Evolutionary conservation across 805 yeast genomes (phyloP).

Genomic region (Candida sakaeoensis): DNA sequence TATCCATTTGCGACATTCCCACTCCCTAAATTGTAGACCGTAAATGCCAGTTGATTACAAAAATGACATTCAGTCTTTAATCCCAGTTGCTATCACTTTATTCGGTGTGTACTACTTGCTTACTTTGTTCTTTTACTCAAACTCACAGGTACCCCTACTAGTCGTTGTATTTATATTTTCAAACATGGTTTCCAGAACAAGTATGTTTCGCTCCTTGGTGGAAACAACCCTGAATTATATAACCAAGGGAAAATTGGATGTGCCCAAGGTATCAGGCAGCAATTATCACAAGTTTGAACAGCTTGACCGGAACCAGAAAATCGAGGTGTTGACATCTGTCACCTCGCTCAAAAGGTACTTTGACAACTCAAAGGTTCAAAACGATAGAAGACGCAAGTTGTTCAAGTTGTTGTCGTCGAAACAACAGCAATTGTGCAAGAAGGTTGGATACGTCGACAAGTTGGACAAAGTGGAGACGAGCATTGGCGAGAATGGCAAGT

Average conservation of each 20-base stretch:
- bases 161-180: constrained; percentile 26
- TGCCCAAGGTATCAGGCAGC: neutral
- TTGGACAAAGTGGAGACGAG: constrained; percentile 46
- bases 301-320: constrained; percentile 18
- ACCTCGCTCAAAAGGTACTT: constrained; percentile 46
- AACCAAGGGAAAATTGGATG: neutral
- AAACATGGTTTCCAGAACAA: constrained; percentile 31
- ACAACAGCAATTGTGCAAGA: constrained; percentile 52
- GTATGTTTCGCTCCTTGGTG: constrained; percentile 16
- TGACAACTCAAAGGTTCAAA: constrained; percentile 36
- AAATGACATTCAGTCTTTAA: constrained; percentile 17
- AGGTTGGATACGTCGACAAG: constrained; percentile 53
- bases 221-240: neutral
- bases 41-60: neutral
- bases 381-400: constrained; percentile 41
- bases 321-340: constrained; percentile 40
- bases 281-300: constrained; percentile 11
- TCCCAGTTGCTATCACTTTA: constrained; percentile 15
- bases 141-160: constrained; percentile 25
- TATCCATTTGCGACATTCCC: neutral
- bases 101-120: constrained; percentile 19
- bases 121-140: constrained; percentile 12
- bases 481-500: constrained; percentile 43
- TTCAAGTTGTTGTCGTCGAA: constrained; percentile 48
- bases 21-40: neutral